Conservation (phyloP, 2,329 filamentous ascomycete species). For the Stemphylium lycopersici region DNA sequence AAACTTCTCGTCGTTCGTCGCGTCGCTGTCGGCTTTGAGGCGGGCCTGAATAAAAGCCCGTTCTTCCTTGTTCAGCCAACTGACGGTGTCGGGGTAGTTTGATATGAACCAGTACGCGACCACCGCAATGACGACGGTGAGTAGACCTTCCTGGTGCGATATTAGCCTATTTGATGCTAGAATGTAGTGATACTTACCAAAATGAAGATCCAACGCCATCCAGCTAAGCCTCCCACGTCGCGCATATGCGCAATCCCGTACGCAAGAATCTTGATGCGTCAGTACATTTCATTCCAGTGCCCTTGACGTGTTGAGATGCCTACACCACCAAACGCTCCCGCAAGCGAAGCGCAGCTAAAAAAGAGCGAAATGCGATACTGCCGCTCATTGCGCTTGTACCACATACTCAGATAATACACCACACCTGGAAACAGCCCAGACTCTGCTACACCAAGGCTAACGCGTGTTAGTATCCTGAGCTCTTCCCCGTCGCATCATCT, state of each 20-base stretch:
- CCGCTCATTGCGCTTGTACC: slow-evolving; percentile 66
- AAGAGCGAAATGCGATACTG: slow-evolving; percentile 66
- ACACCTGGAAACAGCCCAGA: slow-evolving; percentile 49
- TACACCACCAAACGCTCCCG: slow-evolving; percentile 66
- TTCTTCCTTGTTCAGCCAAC: slow-evolving; percentile 61
- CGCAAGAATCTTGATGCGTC: slow-evolving; percentile 40
- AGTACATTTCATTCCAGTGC: not conserved
- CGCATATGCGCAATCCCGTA: slow-evolving; percentile 67
- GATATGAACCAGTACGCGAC: slow-evolving; percentile 64
- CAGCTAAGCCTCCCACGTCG: slow-evolving; percentile 54
- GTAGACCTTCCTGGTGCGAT: slow-evolving; percentile 39
- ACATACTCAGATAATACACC: slow-evolving; percentile 66
- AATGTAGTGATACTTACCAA: slow-evolving; percentile 28
- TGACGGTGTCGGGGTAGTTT: slow-evolving; percentile 67
- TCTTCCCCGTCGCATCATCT: not conserved
- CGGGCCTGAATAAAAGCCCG: slow-evolving; percentile 65
- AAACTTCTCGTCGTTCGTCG: slow-evolving; percentile 71
- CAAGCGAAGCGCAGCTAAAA: slow-evolving; percentile 63
- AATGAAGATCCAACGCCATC: slow-evolving; percentile 53
- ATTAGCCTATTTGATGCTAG: slow-evolving; percentile 13
- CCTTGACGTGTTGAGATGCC: not conserved
- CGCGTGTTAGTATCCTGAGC: not conserved
- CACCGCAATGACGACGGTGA: slow-evolving; percentile 44
- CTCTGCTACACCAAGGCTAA: slow-evolving; percentile 45
- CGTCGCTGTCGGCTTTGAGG: slow-evolving; percentile 71